These are phyloP conservation scores for Petunia axillaris DNA, from an alignment of 257 asterid genomes.

Conservation along the genomic window DNA sequence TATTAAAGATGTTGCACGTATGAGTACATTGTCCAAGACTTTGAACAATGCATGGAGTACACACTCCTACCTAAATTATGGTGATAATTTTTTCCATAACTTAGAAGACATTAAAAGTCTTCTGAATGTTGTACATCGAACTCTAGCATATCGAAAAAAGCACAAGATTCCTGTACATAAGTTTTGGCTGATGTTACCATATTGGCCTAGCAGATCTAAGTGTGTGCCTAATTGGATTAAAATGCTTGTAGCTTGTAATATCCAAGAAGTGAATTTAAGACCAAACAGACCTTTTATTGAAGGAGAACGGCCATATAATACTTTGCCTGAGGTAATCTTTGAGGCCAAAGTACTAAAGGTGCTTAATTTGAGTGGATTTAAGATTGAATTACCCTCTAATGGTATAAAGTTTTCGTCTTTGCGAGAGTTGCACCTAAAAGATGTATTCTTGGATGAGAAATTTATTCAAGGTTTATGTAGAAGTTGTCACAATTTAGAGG, in stretches of 20 bases:
- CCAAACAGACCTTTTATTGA: background rate
- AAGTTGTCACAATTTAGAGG: constrained; percentile 19
- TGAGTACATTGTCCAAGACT: background rate
- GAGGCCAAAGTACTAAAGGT: background rate
- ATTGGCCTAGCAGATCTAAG: background rate
- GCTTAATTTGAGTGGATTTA: constrained; percentile 17
- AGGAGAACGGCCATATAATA: background rate
- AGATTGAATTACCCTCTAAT: background rate
- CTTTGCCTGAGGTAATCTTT: constrained; percentile 7
- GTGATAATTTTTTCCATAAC: background rate
- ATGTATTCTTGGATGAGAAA: background rate
- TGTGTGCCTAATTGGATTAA: background rate
- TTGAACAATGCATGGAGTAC: background rate
- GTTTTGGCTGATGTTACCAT: background rate
- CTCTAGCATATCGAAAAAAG: background rate
- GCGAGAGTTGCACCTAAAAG: background rate
- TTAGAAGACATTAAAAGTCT: background rate
- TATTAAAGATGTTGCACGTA: background rate
- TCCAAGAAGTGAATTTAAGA: background rate
- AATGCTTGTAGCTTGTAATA: background rate
- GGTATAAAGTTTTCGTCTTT: constrained; percentile 6
- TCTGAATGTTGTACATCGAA: background rate
- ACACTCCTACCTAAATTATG: background rate
- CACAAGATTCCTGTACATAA: background rate
- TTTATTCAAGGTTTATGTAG: background rate